Base-by-base conservation (phyloP, 2,329 filamentous ascomycete species). In the Drechslera avenae region DNA sequence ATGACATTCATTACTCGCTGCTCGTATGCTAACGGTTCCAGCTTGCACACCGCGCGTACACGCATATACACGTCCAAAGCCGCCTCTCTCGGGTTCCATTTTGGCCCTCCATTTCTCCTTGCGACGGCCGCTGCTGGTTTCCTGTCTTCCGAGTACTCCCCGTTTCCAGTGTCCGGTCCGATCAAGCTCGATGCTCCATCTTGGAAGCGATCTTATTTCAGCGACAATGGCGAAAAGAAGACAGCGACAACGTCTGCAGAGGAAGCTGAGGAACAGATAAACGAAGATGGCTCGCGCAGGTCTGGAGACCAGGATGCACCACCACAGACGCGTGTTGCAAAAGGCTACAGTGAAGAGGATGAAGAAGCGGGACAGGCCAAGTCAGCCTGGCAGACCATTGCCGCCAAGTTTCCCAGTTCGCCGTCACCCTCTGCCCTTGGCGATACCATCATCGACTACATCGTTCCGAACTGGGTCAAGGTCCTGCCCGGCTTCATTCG, bases 391-490 rank as follows among this genome's bases (percentile, higher is more conserved):
- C 56, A 68, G 52, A 68, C 65, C 2, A 68, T 73, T 14, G 62
- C 68, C 10, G 57, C 50, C 52, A 68, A 64, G 44, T 56, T 73
- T 19, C 50, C 67, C 4, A 63, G 55, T 30, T 62, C 71, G 3
- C 61, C 66, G 13, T 69, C 64, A 0, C 63, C 68, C 14, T 61
- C 64, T 8, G 72, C 75, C 10, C 57, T 83, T 37, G 73, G 76
- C 14, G 79, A 80, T 41, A 80, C 75, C 16, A 76, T 96, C 19
- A 86, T 87, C 31, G 86, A 84, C 66, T 81, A 84, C 57, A 86
- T 97, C 28, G 75, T 95, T 3, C 93, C 93, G 0, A 85, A 89
- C 34, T 97, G 93, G 93, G 86, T 88, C 28, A 87, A 85, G 57
- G 71, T 84, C 34, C 77, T 97, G 14, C 92, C 92, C 0, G 86